Percentiles rank a stretch among this genome's conserved stretches.
Conservation (phyloP, 352 stramenopile species). For the Poterioochromonas sp. region DNA sequence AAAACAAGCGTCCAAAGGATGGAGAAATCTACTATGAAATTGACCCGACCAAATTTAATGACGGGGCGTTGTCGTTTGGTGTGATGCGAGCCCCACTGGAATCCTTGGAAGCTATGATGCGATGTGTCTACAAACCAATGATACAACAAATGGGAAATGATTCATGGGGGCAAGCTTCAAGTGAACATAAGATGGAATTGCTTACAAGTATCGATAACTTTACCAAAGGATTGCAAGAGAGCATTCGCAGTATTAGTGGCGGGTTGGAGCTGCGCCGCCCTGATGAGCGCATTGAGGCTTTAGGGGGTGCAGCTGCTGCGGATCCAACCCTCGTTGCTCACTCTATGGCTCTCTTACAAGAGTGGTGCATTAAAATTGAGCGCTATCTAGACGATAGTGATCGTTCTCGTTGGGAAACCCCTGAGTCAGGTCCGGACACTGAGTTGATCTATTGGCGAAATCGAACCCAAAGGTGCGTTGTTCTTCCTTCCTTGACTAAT, state of each 20-base stretch:
- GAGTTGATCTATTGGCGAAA: conserved; percentile 92
- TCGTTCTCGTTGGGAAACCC: conserved; percentile 45
- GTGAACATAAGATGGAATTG: conserved; percentile 36
- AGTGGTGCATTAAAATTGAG: conserved; percentile 91
- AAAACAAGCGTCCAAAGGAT: conserved; percentile 28
- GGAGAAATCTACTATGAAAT: conserved; percentile 30
- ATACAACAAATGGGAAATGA: conserved; percentile 48
- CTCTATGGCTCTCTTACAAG: conserved; percentile 71
- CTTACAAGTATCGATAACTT: conserved; percentile 55
- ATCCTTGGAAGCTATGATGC: conserved; percentile 40
- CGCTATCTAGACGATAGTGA: conserved; percentile 80
- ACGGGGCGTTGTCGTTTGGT: conserved; percentile 40
- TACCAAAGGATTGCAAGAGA: conserved; percentile 68
- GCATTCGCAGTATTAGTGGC: conserved; percentile 71
- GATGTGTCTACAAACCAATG: conserved; percentile 38
- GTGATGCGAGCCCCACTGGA: conserved; percentile 36
- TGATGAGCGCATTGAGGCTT: conserved; percentile 58
- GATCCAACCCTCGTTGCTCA: conserved; percentile 58
- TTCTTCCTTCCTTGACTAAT: background rate
- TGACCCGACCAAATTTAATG: conserved; percentile 40
- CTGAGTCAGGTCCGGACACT: conserved; percentile 73
- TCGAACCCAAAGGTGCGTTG: conserved; percentile 73
- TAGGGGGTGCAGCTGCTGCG: conserved; percentile 50
- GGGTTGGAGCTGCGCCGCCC: conserved; percentile 72
- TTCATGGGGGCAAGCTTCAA: conserved; percentile 40